Evolutionary conservation across 2,329 filamentous ascomycete species (phyloP), one percentile per base, ranked within the genome.

Genomic region (Pseudogymnoascus sp.): DNA sequence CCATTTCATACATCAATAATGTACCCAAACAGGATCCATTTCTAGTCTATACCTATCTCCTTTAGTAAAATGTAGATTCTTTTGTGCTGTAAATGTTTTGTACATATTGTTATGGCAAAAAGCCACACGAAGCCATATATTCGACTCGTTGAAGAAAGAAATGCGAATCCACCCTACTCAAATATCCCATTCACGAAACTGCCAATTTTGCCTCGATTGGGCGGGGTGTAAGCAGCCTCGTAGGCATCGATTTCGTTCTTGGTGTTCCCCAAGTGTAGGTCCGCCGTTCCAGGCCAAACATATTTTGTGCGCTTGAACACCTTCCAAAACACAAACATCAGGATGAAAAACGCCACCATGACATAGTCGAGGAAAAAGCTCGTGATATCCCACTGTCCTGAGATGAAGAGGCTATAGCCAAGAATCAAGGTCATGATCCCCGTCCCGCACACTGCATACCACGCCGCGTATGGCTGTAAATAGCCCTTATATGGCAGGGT

Each of bases 351-450:
- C 1, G 90, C 73, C 4, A 80, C 81, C 57, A 92, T 81, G 56
- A 84, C 83, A 71, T 92, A 92, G 2, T 76, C 78, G 71, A 90
- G 90, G 26, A 92, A 71, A 70, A 92, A 94, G 5, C 81, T 83
- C 5, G 85, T 77, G 0, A 87, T 69, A 61, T 82, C 78, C 89
- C 87, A 92, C 3, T 79, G 77, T 0, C 80, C 76, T 0, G 86
- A 84, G 48, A 92, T 70, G 67, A 92, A 94, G 1, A 92, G 86
- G 0, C 84, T 80, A 63, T 91, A 92, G 0, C 89, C 89, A 7
- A 86, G 83, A 1, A 91, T 83, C 65, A 92, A 83, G 0, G 84
- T 81, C 84, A 92, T 91, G 63, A 88, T 71, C 56, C 82, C 80
- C 1, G 84, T 88, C 23, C 80, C 82, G 0, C 75, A 69, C 5